Percentiles rank a stretch among this genome's conserved stretches.
Conservation (phyloP, 345 rosid genomes). For the Eucalyptus urophylla region DNA sequence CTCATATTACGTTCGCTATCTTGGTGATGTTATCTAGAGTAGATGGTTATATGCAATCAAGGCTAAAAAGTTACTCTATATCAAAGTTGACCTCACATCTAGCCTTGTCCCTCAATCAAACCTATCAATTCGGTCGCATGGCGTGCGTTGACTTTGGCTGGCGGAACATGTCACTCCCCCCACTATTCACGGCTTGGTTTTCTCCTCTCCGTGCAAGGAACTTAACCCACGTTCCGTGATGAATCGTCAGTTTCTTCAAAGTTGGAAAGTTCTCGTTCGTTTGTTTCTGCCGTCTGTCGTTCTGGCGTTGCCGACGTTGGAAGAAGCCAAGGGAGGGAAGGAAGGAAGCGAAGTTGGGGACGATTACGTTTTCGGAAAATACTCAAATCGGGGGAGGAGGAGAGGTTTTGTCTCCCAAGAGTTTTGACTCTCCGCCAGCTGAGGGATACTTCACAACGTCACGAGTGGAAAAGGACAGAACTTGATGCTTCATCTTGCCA, state of each 20-base stretch:
- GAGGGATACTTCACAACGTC: background rate
- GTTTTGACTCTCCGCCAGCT: background rate
- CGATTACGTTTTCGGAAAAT: background rate
- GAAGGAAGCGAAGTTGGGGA: background rate
- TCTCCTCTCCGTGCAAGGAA: background rate
- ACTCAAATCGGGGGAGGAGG: background rate
- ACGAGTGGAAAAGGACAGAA: background rate
- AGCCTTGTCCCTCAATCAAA: background rate
- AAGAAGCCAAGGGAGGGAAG: background rate
- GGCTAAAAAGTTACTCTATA: no score
- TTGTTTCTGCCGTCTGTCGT: background rate
- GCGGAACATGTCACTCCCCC: background rate
- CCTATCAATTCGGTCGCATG: background rate
- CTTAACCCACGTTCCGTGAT: background rate
- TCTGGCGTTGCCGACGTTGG: background rate
- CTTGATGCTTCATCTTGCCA: background rate
- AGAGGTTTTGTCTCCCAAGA: background rate
- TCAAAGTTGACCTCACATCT: background rate
- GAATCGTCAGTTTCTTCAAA: background rate
- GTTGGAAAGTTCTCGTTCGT: background rate
- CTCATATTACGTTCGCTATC: accelerated
- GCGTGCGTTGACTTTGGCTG: background rate
- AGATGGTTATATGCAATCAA: background rate
- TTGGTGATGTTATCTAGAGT: accelerated
- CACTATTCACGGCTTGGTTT: background rate